A percentile compares a stretch with the other conserved stretches of the same genome.
Evolutionary conservation across 1,284 basidiomycete species (phyloP).

Genomic region (Trametes sp.): DNA sequence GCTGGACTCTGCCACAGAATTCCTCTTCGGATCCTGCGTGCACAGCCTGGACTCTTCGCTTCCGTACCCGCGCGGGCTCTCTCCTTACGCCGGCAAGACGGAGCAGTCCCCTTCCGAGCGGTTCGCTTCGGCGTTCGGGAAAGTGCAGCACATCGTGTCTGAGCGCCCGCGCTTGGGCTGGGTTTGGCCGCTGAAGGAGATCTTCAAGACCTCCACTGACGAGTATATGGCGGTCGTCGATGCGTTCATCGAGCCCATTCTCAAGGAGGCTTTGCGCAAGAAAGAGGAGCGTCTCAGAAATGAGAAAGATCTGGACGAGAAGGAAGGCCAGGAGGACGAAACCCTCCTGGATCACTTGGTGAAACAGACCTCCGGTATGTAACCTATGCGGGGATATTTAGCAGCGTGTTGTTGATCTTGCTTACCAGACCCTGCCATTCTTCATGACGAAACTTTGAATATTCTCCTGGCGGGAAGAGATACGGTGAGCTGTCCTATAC

Average conservation of each 20-base stretch:
- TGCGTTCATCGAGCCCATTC: constrained; percentile 68
- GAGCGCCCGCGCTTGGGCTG: constrained; percentile 58
- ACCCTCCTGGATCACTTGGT: constrained; percentile 72
- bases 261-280: constrained; percentile 55
- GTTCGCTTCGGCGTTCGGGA: constrained; percentile 70
- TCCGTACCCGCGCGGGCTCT: constrained; percentile 52
- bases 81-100: constrained; percentile 6
- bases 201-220: constrained; percentile 63
- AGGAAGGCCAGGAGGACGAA: constrained; percentile 56
- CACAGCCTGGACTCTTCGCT: constrained; percentile 63
- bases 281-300: constrained; percentile 33
- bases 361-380: constrained; percentile 64
- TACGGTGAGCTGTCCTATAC: constrained; percentile 52
- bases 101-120: constrained; percentile 36
- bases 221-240: constrained; percentile 60
- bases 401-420: not conserved
- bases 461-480: constrained; percentile 76
- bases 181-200: constrained; percentile 74
- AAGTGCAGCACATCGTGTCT: constrained; percentile 64
- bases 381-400: not conserved
- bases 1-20: constrained; percentile 74
- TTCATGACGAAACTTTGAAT: constrained; percentile 77
- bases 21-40: constrained; percentile 69
- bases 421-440: constrained; percentile 56
- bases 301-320: constrained; percentile 44